These are phyloP conservation scores for Bathelium albidoporum DNA, from an alignment of 495 filamentous ascomycete species.

Conservation along the genomic window DNA sequence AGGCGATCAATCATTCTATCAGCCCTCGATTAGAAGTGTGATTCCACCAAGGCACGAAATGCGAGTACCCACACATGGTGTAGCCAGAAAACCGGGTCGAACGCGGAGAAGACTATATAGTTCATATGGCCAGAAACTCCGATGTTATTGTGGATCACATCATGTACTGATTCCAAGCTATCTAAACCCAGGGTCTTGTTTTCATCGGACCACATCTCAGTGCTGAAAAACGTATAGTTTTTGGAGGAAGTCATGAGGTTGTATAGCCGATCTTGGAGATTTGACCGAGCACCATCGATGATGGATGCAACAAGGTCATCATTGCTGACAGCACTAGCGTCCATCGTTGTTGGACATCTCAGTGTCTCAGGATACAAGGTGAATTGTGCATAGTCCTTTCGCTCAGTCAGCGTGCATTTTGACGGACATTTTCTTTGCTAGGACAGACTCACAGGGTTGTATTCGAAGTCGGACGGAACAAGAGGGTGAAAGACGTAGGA, in stretches of 20 bases:
- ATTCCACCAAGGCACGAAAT: not conserved
- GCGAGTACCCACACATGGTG: slow-evolving; percentile 39
- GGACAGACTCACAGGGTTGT: slow-evolving; percentile 34
- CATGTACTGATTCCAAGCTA: slow-evolving; percentile 54
- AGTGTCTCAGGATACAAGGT: slow-evolving; percentile 40
- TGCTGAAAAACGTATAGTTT: slow-evolving; percentile 50
- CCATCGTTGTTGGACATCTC: slow-evolving; percentile 36
- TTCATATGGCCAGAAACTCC: slow-evolving; percentile 58
- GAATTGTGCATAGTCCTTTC: slow-evolving; percentile 27
- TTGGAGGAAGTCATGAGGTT: slow-evolving; percentile 47
- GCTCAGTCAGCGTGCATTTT: slow-evolving; percentile 8
- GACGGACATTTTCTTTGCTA: no score
- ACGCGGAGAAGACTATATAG: slow-evolving; percentile 53
- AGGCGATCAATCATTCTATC: slow-evolving; percentile 55
- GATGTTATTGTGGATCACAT: slow-evolving; percentile 47
- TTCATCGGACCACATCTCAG: slow-evolving; percentile 40
- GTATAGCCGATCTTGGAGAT: slow-evolving; percentile 44
- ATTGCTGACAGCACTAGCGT: slow-evolving; percentile 39
- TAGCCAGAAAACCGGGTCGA: slow-evolving; percentile 66
- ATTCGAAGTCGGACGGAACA: slow-evolving; percentile 27
- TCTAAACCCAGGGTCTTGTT: slow-evolving; percentile 35
- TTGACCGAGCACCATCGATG: slow-evolving; percentile 38
- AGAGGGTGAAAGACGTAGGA: slow-evolving; percentile 51
- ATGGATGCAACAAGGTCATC: slow-evolving; percentile 39
- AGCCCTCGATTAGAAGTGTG: slow-evolving; percentile 13